Conservation (phyloP, 2,329 filamentous ascomycete genomes). For the Cladosporium sp. region DNA sequence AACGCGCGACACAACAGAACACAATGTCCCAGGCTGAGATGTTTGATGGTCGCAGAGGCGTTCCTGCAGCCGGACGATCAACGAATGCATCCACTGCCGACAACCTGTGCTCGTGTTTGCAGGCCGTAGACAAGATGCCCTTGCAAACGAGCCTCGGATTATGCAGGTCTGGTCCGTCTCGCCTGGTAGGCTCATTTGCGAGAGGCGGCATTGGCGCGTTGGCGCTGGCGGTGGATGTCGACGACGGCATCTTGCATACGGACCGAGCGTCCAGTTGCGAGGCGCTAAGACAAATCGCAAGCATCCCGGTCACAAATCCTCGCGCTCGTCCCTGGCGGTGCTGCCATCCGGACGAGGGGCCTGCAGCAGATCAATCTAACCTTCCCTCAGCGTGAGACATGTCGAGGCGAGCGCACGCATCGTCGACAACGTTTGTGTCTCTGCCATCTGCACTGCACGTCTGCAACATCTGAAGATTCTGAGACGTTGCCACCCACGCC, state of each 20-base stretch:
- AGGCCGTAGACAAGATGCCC: background rate
- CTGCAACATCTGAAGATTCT: background rate
- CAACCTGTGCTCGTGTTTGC: background rate
- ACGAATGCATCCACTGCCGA: background rate
- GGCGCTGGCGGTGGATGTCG: background rate
- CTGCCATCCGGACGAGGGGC: background rate
- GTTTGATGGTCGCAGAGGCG: slow-evolving; percentile 3
- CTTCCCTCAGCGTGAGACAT: slow-evolving; percentile 8
- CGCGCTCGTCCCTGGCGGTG: background rate
- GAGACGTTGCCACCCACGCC: background rate
- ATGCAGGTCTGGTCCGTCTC: background rate
- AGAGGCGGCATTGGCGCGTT: slow-evolving; percentile 14
- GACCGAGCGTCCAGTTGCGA: slow-evolving; percentile 1
- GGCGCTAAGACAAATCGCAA: slow-evolving; percentile 16
- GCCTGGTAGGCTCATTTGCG: background rate
- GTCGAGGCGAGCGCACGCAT: background rate
- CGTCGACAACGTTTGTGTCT: background rate
- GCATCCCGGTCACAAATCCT: slow-evolving; percentile 17
- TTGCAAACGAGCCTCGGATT: slow-evolving; percentile 3
- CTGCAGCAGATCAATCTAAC: slow-evolving; percentile 11
- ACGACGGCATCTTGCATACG: slow-evolving; percentile 9
- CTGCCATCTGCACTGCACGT: background rate
- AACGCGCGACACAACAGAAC: background rate
- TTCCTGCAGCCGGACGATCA: background rate
- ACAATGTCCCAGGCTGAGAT: background rate